These are phyloP conservation scores for Xylariomycetidae sp. DNA, from an alignment of 2,329 filamentous ascomycete species.

Conservation along the genomic window DNA sequence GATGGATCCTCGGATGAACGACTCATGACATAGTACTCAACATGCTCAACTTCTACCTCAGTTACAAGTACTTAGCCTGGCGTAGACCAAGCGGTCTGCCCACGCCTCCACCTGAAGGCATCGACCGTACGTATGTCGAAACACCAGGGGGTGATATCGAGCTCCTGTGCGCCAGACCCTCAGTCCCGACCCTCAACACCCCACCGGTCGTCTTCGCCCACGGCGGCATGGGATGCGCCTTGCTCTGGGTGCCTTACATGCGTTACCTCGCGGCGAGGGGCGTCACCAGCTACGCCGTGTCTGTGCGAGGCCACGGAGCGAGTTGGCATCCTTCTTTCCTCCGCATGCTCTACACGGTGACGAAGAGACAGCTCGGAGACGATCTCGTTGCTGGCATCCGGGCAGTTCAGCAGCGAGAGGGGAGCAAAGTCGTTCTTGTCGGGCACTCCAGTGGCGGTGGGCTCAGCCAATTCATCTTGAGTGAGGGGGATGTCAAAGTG, in stretches of 20 bases:
- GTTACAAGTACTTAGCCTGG: conserved; percentile 29
- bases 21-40: conserved; percentile 1
- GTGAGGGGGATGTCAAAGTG: conserved; percentile 34
- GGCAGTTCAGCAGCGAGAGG: conserved; percentile 30
- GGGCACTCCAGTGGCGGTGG: conserved; percentile 50
- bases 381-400: conserved; percentile 40
- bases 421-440: conserved; percentile 36
- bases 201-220: conserved; percentile 47
- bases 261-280: conserved; percentile 38
- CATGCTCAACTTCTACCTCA: conserved; percentile 25
- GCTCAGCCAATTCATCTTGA: conserved; percentile 44
- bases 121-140: conserved; percentile 39
- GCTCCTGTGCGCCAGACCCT: conserved; percentile 38
- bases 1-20: background rate
- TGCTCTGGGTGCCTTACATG: conserved; percentile 50
- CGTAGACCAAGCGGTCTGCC: conserved; percentile 19
- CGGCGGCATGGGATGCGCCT: conserved; percentile 50
- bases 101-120: conserved; percentile 30
- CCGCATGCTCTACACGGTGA: conserved; percentile 42
- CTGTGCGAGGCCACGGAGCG: conserved; percentile 47
- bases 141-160: conserved; percentile 44
- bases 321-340: conserved; percentile 44
- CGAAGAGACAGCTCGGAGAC: conserved; percentile 34
- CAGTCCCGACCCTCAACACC: conserved; percentile 12
- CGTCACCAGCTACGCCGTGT: conserved; percentile 48